Evolutionary conservation across 2,329 filamentous ascomycete genomes (phyloP).

Genomic region (Cryphonectria parasitica): DNA sequence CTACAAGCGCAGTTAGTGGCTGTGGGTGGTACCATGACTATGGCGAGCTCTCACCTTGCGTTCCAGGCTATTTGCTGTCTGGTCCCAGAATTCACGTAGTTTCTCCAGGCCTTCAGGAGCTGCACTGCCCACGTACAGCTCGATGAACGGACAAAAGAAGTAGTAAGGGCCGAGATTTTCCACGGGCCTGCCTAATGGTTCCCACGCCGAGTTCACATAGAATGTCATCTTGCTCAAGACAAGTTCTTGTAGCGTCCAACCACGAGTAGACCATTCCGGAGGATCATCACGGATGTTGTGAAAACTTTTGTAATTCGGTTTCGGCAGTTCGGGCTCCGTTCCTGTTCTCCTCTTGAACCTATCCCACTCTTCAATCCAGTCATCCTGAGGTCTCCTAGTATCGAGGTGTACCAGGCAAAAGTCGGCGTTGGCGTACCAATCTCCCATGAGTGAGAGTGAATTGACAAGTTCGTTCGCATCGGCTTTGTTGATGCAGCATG

Average conservation of each 20-base stretch:
- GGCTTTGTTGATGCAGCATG: conserved; percentile 1
- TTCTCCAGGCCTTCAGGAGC: neutral
- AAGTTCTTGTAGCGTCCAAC: neutral
- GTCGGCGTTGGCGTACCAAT: conserved; percentile 1
- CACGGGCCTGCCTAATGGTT: neutral
- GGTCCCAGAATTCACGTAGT: neutral
- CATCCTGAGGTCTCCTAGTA: neutral
- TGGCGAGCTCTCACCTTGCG: neutral
- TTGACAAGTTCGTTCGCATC: neutral
- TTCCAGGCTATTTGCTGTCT: neutral
- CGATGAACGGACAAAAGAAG: conserved; percentile 3
- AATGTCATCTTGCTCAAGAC: conserved; percentile 2
- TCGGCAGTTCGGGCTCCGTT: neutral
- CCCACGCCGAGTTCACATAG: neutral
- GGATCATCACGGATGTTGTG: neutral
- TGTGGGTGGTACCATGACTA: neutral
- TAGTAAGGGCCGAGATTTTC: neutral
- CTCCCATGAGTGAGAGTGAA: conserved; percentile 1
- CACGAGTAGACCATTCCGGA: neutral
- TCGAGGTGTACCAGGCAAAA: conserved; percentile 2
- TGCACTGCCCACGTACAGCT: conserved; percentile 1
- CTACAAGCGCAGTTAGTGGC: neutral
- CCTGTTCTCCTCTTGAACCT: neutral
- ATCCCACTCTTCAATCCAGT: neutral
- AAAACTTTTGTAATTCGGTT: neutral